A percentile compares a stretch with the other conserved stretches of the same genome.
These are phyloP conservation scores for Fusarium lateritium DNA, from an alignment of 2,329 filamentous ascomycete species.

Conservation along the genomic window DNA sequence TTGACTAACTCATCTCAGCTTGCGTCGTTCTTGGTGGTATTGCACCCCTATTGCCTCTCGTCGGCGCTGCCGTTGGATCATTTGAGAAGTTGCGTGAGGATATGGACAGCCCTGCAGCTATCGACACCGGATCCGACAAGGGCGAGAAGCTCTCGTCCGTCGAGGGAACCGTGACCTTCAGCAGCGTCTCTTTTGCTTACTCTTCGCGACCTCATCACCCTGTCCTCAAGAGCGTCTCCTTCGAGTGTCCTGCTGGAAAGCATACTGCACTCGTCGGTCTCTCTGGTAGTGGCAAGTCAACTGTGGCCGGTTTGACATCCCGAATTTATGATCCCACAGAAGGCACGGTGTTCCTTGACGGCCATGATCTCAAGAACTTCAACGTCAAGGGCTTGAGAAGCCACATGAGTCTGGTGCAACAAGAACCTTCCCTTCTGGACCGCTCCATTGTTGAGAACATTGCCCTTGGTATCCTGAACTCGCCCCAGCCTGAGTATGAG, in stretches of 20 bases:
- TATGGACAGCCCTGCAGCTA: slow-evolving; percentile 65
- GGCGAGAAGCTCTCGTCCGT: slow-evolving; percentile 61
- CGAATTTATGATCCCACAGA: slow-evolving; percentile 70
- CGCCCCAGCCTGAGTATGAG: slow-evolving; percentile 56
- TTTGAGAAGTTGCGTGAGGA: slow-evolving; percentile 72
- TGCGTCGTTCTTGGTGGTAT: slow-evolving; percentile 75
- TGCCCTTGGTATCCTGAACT: slow-evolving; percentile 64
- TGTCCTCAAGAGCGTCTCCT: slow-evolving; percentile 61
- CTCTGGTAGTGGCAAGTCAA: slow-evolving; percentile 72
- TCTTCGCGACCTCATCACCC: slow-evolving; percentile 59
- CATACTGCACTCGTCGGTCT: slow-evolving; percentile 71
- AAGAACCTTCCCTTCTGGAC: slow-evolving; percentile 62
- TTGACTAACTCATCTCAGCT: slow-evolving; percentile 54
- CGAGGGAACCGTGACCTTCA: slow-evolving; percentile 56
- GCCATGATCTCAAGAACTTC: slow-evolving; percentile 61
- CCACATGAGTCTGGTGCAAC: slow-evolving; percentile 61
- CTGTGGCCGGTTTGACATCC: slow-evolving; percentile 67
- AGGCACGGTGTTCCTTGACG: slow-evolving; percentile 64
- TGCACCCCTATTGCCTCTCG: slow-evolving; percentile 73
- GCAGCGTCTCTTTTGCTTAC: slow-evolving; percentile 62
- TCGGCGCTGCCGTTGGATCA: slow-evolving; percentile 70
- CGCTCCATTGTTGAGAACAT: slow-evolving; percentile 67
- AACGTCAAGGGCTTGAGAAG: slow-evolving; percentile 62
- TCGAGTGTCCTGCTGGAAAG: slow-evolving; percentile 64
- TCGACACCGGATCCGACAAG: slow-evolving; percentile 58